Conservation (phyloP, 2,329 filamentous ascomycete species). For the Nannizzia gypsea region DNA sequence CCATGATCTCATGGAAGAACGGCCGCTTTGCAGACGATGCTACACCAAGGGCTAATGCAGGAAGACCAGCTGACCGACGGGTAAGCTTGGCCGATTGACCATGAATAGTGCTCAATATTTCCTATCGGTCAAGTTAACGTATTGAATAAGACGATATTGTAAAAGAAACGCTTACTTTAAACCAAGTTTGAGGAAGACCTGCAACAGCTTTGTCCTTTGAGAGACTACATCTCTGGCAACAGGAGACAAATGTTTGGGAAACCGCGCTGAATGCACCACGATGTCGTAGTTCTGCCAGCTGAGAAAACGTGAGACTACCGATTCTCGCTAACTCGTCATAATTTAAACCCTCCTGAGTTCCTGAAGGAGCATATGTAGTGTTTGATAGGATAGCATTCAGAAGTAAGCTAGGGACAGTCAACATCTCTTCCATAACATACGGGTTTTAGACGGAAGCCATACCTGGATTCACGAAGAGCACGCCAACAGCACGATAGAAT, state of each 20-base stretch:
- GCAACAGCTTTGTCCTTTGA: slow-evolving; percentile 36
- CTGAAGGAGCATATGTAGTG: slow-evolving; percentile 36
- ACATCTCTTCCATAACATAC: neutral
- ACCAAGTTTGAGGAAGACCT: slow-evolving; percentile 54
- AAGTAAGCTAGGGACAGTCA: slow-evolving; percentile 49
- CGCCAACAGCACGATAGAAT: slow-evolving; percentile 90
- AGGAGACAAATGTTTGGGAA: slow-evolving; percentile 70
- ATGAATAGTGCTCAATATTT: slow-evolving; percentile 56
- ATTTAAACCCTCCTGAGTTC: slow-evolving; percentile 38
- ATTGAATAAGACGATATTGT: slow-evolving; percentile 8
- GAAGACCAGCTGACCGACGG: slow-evolving; percentile 80
- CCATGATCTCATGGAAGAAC: slow-evolving; percentile 32
- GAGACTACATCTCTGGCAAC: slow-evolving; percentile 56
- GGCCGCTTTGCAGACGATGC: slow-evolving; percentile 47
- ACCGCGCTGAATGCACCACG: slow-evolving; percentile 90
- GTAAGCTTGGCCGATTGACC: slow-evolving; percentile 69
- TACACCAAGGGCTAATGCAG: slow-evolving; percentile 72
- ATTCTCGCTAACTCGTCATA: slow-evolving; percentile 50
- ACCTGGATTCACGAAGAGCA: slow-evolving; percentile 89
- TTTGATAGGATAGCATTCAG: slow-evolving; percentile 52
- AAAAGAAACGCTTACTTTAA: slow-evolving; percentile 42
- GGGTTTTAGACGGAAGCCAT: slow-evolving; percentile 17
- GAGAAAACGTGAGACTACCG: slow-evolving; percentile 65
- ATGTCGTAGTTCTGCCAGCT: slow-evolving; percentile 73
- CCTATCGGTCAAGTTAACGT: slow-evolving; percentile 17